phyloP scores from a whole-genome alignment of 164 flowering plant species.

The Dillenia suffruticosa region DNA sequence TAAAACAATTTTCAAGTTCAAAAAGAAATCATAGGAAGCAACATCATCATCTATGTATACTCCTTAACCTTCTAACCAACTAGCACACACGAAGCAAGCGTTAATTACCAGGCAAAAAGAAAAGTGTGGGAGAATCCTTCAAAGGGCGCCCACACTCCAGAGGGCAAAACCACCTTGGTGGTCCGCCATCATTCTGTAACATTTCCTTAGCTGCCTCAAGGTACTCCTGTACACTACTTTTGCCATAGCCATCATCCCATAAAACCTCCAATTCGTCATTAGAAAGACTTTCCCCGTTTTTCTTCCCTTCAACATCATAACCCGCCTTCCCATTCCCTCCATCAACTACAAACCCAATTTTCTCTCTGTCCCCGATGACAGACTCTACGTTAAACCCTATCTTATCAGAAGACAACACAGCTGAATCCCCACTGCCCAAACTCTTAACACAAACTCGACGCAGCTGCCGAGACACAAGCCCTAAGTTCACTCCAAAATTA shows the following conservation, averaged over 20 bases:
- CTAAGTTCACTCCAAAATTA: not conserved
- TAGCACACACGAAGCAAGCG: not conserved
- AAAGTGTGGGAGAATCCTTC: conserved; percentile 53
- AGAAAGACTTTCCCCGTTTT: not conserved
- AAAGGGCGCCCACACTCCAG: conserved; percentile 55
- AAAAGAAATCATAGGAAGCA: too few relatives aligned
- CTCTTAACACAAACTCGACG: conserved; percentile 20
- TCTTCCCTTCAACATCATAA: conserved; percentile 8
- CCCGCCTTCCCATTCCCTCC: conserved; percentile 27
- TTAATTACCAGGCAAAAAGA: conserved; percentile 74
- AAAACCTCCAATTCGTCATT: conserved; percentile 30
- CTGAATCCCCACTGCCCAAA: conserved; percentile 19
- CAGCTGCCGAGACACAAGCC: conserved; percentile 13
- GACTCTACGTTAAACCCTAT: conserved; percentile 22
- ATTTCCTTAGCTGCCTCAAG: conserved; percentile 46
- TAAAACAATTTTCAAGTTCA: not conserved
- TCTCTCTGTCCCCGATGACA: conserved; percentile 17
- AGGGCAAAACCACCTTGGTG: conserved; percentile 80
- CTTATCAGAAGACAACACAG: conserved; percentile 19
- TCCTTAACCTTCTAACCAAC: too few relatives aligned
- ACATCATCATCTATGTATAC: too few relatives aligned
- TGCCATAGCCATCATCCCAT: conserved; percentile 83
- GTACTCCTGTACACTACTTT: conserved; percentile 55
- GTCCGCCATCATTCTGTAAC: conserved; percentile 64
- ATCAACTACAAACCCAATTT: conserved; percentile 14